A percentile compares a stretch with the other conserved stretches of the same genome.
These are phyloP conservation scores for Aspergillus ochraceus DNA, from an alignment of 2,329 filamentous ascomycete genomes.

Conservation along the genomic window DNA sequence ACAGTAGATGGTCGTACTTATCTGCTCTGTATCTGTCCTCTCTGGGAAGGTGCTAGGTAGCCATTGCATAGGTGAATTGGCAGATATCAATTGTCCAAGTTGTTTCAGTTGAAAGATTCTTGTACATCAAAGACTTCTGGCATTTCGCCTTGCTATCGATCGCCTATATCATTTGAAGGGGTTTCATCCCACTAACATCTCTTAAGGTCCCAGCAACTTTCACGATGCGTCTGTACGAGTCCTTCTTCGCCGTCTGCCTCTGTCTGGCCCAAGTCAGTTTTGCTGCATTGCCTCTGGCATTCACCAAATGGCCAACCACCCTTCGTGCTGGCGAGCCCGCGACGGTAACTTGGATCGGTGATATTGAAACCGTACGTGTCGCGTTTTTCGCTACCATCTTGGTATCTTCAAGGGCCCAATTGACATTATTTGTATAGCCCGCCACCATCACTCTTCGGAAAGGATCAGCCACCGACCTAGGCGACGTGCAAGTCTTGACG, in stretches of 20 bases:
- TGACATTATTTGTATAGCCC: slow-evolving; percentile 32
- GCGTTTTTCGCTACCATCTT: not conserved
- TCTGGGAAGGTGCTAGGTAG: not conserved
- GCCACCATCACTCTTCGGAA: slow-evolving; percentile 59
- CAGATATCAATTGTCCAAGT: not conserved
- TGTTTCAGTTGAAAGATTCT: not conserved
- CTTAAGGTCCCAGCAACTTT: not conserved
- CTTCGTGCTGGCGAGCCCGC: slow-evolving; percentile 51
- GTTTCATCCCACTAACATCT: not conserved
- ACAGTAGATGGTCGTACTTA: not conserved
- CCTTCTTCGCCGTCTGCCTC: slow-evolving; percentile 48
- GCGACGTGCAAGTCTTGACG: slow-evolving; percentile 52
- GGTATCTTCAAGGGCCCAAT: not conserved
- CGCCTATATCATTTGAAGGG: not conserved
- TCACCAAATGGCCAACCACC: slow-evolving; percentile 52
- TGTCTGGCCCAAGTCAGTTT: slow-evolving; percentile 44
- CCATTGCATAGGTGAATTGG: not conserved
- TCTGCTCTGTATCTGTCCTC: not conserved
- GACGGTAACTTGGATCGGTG: slow-evolving; percentile 51
- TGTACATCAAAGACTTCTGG: not conserved
- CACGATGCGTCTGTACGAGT: slow-evolving; percentile 54
- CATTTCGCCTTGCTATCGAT: not conserved
- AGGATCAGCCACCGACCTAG: slow-evolving; percentile 51
- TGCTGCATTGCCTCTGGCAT: slow-evolving; percentile 53
- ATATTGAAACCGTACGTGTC: slow-evolving; percentile 34